Conservation (phyloP, 371 early-diverging fungal genomes). For the Mucor lusitanicus region DNA sequence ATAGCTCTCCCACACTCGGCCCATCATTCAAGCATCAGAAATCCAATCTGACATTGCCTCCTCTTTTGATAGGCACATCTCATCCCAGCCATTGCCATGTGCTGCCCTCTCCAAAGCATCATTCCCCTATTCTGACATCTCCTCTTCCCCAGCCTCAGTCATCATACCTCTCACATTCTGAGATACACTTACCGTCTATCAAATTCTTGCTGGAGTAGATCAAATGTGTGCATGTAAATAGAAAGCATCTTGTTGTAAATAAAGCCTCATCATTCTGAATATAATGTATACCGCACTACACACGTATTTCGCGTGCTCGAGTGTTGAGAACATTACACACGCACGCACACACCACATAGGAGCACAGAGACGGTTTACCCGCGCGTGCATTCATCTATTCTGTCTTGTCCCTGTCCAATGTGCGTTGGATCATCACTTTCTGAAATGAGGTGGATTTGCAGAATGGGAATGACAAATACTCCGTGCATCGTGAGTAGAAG, state of each 20-base stretch:
- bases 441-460: background rate
- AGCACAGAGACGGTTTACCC: background rate
- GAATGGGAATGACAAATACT: background rate
- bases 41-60: constrained; percentile 14
- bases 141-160: background rate
- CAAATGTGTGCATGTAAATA: background rate
- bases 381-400: background rate
- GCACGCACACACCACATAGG: background rate
- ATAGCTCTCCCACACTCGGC: constrained; percentile 13
- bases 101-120: background rate
- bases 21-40: constrained; percentile 1
- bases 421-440: background rate
- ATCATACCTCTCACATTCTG: background rate
- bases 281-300: background rate
- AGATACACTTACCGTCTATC: constrained; percentile 16
- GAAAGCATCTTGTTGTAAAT: constrained; percentile 1
- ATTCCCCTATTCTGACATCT: background rate
- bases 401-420: background rate
- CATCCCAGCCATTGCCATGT: background rate
- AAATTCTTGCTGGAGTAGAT: constrained; percentile 12
- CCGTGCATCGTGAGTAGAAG: background rate
- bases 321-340: background rate
- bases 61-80: constrained; percentile 5
- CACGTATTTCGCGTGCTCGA: background rate
- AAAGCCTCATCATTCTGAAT: background rate